These are phyloP conservation scores for Asterochloris sp. DNA, from an alignment of 139 green algal species.

Conservation along the genomic window DNA sequence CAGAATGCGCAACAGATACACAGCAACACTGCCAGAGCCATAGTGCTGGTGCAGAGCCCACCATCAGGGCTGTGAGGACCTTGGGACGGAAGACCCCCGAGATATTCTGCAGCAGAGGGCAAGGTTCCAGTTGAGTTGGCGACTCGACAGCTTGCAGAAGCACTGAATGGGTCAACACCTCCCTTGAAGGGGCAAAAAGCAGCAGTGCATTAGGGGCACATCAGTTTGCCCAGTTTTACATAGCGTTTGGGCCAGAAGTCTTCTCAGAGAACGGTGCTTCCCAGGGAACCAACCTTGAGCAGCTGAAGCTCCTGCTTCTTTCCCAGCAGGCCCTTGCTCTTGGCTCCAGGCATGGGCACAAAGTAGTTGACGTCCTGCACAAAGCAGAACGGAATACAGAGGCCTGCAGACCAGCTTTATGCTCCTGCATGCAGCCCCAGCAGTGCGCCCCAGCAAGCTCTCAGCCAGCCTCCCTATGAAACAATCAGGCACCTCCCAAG, in stretches of 20 bases:
- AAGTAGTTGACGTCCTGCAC: conserved; percentile 9
- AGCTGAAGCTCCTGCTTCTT: conserved; percentile 11
- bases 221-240: neutral
- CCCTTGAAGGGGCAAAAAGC: neutral
- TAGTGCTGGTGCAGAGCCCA: no score
- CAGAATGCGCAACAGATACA: no score
- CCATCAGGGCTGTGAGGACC: no score
- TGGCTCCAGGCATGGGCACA: neutral
- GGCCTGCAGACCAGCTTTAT: no score
- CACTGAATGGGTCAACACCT: neutral
- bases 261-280: neutral
- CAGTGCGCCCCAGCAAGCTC: no score
- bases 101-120: neutral
- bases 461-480: no score
- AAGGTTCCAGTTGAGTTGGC: neutral
- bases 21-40: no score
- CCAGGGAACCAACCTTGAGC: neutral
- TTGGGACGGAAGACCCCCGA: no score
- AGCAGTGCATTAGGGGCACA: neutral
- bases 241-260: neutral
- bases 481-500: no score
- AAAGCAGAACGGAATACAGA: no score
- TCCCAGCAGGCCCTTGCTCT: neutral
- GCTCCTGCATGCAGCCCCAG: no score
- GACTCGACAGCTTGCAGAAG: neutral